These are phyloP conservation scores for Cladophialophora bantiana DNA, from an alignment of 2,329 filamentous ascomycete species.

Conservation along the genomic window DNA sequence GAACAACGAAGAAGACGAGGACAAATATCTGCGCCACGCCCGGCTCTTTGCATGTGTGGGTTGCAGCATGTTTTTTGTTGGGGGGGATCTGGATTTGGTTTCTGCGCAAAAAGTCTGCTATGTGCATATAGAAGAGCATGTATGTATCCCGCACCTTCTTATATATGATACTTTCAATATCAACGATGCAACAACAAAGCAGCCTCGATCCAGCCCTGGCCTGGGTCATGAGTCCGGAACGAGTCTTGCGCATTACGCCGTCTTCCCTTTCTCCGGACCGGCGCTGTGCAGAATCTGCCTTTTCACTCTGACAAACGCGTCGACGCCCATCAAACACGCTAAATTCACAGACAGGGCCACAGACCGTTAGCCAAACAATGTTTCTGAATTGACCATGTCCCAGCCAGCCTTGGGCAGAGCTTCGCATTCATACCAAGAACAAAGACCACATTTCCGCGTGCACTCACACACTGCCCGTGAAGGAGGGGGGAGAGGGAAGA, in stretches of 20 bases:
- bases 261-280: neutral
- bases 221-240: neutral
- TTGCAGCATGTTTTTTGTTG: no score
- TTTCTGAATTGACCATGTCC: neutral
- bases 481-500: conserved; percentile 8
- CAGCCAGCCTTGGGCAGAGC: no score
- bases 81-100: no score
- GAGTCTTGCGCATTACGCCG: neutral
- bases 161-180: neutral
- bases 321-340: conserved; percentile 50
- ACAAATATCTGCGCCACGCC: neutral
- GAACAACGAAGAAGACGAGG: neutral
- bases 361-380: neutral
- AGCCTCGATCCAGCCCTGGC: neutral
- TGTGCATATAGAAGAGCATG: neutral
- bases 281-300: conserved; percentile 20
- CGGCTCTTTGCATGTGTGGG: neutral
- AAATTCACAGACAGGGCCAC: conserved; percentile 4
- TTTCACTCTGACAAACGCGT: conserved; percentile 48
- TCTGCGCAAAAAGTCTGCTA: no score
- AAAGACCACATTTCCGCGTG: no score
- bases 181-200: neutral
- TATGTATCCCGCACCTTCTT: neutral
- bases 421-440: no score
- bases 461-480: neutral